Base-by-base conservation (phyloP, 2,329 filamentous ascomycete species). In the Fusarium redolens region DNA sequence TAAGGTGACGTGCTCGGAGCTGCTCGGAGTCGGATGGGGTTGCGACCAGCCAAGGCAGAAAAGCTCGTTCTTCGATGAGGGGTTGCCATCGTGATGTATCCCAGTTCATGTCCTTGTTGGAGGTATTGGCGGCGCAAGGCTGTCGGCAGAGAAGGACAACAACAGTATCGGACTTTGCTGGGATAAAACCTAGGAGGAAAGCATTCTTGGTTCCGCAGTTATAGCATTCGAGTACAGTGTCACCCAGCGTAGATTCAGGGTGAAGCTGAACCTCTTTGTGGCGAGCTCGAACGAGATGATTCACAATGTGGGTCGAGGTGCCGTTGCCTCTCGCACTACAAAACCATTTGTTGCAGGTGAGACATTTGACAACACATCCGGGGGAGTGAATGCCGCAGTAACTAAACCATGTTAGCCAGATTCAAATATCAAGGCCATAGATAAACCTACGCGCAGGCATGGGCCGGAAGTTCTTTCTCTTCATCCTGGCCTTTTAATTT, bases 171-270 rank as follows among this genome's bases (percentile, higher is more conserved):
- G 96, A 98, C 81, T 99, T 99, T 63, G 96, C 96, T 14, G 96
- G 97, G 76, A 99, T 99, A 81, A 99, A 99, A 11, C 96, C 96
- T 33, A 99, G 91, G 40, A 98, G 87, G 77, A 99, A 99, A 54
- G 98, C 96, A 81, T 99, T 99, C 85, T 98, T 98, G n/a, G 94
- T 98, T 51, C 96, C 96, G 82, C 96, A 99, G 84, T 98, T 98
- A 86, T 99, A 99, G 85, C 96, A 99, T 85, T 99, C 96, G 71
- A 99, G 89, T 41, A 97, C 94, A 2, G 96, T 99, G 81, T 99
- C 97, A 72, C 96, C 96, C 15, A 99, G 91, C 12, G 95, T 92
- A 22, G 96, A 98, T 75, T 92, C 91, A 12, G 96, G 96, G 81
- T 99, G 96, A 61, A 99, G 90, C 82, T 98, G 96, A 59, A 99